phyloP scores from a whole-genome alignment of 225 moss, liverwort and hornwort genomes.

The Marchantia polymorpha region DNA sequence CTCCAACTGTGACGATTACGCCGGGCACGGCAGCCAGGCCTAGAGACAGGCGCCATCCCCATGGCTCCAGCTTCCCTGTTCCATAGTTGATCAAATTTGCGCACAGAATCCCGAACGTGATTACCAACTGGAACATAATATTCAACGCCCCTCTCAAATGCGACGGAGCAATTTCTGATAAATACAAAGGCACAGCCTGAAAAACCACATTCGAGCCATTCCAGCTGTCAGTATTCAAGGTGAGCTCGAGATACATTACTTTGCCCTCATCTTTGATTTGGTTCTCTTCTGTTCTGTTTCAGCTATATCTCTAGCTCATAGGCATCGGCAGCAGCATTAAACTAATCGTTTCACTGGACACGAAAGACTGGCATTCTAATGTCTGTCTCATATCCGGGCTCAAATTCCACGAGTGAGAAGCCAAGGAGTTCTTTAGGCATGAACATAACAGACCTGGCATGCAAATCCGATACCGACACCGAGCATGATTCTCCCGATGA shows the following conservation, averaged over 20 bases:
- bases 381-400: too few species aligned
- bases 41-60: slow-evolving; percentile 33
- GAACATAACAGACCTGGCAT: slow-evolving; percentile 9
- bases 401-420: too few species aligned
- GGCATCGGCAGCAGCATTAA: too few species aligned
- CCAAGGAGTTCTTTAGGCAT: too few species aligned
- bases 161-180: slow-evolving; percentile 33
- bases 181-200: slow-evolving; percentile 29
- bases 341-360: too few species aligned
- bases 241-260: too few species aligned
- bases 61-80: slow-evolving; percentile 20
- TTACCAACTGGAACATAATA: slow-evolving; percentile 35
- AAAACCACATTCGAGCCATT: not conserved
- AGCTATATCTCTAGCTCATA: too few species aligned
- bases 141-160: slow-evolving; percentile 34
- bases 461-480: slow-evolving; percentile 38
- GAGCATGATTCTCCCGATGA: slow-evolving; percentile 28
- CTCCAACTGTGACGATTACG: slow-evolving; percentile 14
- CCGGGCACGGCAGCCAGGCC: slow-evolving; percentile 34
- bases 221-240: too few species aligned
- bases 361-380: too few species aligned
- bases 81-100: slow-evolving; percentile 37
- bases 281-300: too few species aligned
- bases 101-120: slow-evolving; percentile 30
- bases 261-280: too few species aligned